Evolutionary conservation across 75 land plant species (phyloP).

Genomic region (Cupressus sempervirens): DNA sequence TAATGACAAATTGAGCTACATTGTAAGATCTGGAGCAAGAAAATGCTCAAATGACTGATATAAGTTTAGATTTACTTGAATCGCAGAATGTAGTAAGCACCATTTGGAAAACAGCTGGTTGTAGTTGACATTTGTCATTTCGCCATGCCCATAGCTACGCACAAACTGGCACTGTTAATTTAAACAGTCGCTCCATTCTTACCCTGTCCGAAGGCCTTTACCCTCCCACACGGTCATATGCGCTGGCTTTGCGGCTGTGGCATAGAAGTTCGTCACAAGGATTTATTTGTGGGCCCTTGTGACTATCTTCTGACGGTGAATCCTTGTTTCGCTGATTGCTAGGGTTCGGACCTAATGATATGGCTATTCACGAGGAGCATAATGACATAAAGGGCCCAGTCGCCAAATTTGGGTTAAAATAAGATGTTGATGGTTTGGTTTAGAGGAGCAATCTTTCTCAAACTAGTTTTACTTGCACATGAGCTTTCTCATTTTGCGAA

Average conservation of each 20-base stretch:
- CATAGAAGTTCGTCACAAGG: neutral
- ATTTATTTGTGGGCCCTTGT: neutral
- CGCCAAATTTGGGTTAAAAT: neutral
- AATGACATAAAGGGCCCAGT: neutral
- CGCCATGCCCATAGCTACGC: neutral
- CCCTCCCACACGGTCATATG: neutral
- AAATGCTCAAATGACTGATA: neutral
- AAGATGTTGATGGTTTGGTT: neutral
- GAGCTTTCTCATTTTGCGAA: neutral
- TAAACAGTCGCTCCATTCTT: neutral
- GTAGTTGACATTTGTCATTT: neutral
- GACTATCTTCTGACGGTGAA: neutral
- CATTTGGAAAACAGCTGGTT: neutral
- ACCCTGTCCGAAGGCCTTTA: neutral
- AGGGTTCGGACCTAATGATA: neutral
- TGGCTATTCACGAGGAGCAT: neutral
- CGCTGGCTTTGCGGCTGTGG: neutral
- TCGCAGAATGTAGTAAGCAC: neutral
- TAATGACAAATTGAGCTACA: neutral
- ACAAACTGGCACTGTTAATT: neutral
- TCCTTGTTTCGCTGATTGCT: neutral
- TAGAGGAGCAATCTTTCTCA: too few relatives aligned
- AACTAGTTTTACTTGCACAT: neutral
- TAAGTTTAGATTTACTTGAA: neutral
- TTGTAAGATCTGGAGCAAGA: neutral